Percentiles rank a stretch among this genome's conserved stretches.
phyloP scores from a whole-genome alignment of 805 yeast species.

The Myxozyma geophila region DNA sequence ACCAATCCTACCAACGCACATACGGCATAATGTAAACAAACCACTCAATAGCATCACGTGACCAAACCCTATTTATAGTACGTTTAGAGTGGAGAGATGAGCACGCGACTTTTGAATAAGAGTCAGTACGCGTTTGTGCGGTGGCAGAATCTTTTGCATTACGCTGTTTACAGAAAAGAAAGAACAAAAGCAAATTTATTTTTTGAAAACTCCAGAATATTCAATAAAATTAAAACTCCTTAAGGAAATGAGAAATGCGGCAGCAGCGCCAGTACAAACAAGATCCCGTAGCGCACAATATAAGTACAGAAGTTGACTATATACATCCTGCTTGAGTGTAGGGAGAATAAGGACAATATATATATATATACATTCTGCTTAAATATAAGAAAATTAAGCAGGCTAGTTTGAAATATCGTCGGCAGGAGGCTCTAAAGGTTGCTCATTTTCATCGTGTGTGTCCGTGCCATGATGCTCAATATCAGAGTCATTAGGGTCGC shows the following conservation, averaged over 20 bases:
- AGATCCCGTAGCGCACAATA: no score
- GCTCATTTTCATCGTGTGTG: background rate
- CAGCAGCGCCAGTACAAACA: no score
- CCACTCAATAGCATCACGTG: background rate
- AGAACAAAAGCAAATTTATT: background rate
- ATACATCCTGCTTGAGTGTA: no score
- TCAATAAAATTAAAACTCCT: no score
- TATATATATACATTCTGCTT: background rate
- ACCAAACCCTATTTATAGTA: background rate
- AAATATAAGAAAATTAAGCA: no score
- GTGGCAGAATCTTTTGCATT: no score
- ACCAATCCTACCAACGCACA: background rate
- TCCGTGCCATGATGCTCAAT: background rate
- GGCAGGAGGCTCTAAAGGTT: background rate
- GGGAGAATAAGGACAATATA: background rate
- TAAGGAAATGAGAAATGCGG: no score
- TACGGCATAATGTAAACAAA: background rate
- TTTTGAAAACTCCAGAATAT: no score
- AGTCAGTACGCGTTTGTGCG: no score
- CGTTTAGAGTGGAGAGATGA: background rate
- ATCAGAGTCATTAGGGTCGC: background rate
- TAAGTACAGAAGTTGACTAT: no score
- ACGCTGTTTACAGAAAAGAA: background rate
- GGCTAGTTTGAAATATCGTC: no score
- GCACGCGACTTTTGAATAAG: background rate